A percentile compares a stretch with the other conserved stretches of the same genome.
These are phyloP conservation scores for Neonectria magnoliae DNA, from an alignment of 2,329 filamentous ascomycete genomes.

Conservation along the genomic window DNA sequence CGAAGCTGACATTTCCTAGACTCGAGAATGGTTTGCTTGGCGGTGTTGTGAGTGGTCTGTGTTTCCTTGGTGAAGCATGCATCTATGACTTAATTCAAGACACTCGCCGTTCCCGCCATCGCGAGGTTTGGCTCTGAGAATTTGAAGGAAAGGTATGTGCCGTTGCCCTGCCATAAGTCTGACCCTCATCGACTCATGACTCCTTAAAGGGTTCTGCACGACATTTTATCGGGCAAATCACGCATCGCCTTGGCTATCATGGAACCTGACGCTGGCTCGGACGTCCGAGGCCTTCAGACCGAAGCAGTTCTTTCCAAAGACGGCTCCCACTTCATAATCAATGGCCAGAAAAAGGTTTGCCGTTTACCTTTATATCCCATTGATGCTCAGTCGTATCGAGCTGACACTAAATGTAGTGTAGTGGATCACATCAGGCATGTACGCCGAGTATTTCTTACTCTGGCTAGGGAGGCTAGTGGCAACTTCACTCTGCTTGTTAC, in stretches of 20 bases:
- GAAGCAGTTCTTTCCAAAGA: constrained; percentile 8
- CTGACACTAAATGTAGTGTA: neutral
- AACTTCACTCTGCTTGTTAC: constrained; percentile 4
- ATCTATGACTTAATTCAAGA: neutral
- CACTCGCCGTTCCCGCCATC: constrained; percentile 12
- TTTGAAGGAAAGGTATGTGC: neutral
- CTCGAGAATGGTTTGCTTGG: constrained; percentile 18
- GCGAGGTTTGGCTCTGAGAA: constrained; percentile 10
- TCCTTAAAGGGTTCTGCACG: neutral
- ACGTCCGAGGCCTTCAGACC: constrained; percentile 17
- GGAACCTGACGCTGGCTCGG: constrained; percentile 17
- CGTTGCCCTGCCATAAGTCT: no score
- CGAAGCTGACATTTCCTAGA: neutral
- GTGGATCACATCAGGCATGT: constrained; percentile 25
- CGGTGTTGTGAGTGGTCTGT: constrained; percentile 13
- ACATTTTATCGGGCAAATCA: constrained; percentile 5
- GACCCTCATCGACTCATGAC: accelerated
- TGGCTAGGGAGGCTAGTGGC: constrained; percentile 5
- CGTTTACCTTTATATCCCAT: neutral
- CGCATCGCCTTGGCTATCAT: constrained; percentile 18
- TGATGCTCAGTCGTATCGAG: neutral
- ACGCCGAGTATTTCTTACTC: constrained; percentile 17
- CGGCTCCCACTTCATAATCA: constrained; percentile 10
- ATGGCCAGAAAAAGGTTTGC: constrained; percentile 18
- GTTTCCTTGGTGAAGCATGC: neutral